Conservation (phyloP, 1,139 yeast genomes). For the Candida pseudocylindracea region DNA sequence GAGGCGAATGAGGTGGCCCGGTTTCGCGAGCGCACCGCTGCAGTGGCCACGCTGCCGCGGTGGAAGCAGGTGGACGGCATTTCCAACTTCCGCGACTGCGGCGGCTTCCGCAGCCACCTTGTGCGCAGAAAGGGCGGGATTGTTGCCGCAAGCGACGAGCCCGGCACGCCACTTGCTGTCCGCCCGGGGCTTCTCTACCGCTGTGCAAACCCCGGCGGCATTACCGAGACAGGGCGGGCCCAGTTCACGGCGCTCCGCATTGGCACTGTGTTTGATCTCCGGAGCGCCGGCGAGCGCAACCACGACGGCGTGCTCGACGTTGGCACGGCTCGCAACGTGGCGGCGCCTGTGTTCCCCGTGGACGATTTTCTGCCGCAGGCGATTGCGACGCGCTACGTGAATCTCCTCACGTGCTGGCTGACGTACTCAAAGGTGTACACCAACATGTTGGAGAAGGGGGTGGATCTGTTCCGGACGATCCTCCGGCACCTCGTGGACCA, state of each 20-base stretch:
- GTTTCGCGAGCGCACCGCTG: conserved; percentile 31
- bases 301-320: conserved; percentile 22
- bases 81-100: conserved; percentile 56
- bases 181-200: conserved; percentile 33
- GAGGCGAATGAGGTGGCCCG: conserved; percentile 27
- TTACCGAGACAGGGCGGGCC: conserved; percentile 22
- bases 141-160: too few relatives aligned
- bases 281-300: conserved; percentile 37
- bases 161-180: too few relatives aligned
- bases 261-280: conserved; percentile 39
- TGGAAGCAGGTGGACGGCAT: conserved; percentile 30
- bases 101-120: conserved; percentile 22
- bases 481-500: conserved; percentile 33
- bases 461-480: conserved; percentile 18
- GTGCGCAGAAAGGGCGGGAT: conserved; percentile 10
- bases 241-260: conserved; percentile 23
- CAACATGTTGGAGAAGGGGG: conserved; percentile 30
- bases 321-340: conserved; percentile 23
- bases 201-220: conserved; percentile 33
- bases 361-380: conserved; percentile 46
- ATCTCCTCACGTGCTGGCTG: conserved; percentile 35
- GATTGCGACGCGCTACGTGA: conserved; percentile 31
- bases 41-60: background rate
- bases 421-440: conserved; percentile 46
- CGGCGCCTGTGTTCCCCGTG: conserved; percentile 35